Evolutionary conservation across 345 rosid genomes (phyloP), one percentile per base, ranked within the genome.

Genomic region (Erucastrum elatum): DNA sequence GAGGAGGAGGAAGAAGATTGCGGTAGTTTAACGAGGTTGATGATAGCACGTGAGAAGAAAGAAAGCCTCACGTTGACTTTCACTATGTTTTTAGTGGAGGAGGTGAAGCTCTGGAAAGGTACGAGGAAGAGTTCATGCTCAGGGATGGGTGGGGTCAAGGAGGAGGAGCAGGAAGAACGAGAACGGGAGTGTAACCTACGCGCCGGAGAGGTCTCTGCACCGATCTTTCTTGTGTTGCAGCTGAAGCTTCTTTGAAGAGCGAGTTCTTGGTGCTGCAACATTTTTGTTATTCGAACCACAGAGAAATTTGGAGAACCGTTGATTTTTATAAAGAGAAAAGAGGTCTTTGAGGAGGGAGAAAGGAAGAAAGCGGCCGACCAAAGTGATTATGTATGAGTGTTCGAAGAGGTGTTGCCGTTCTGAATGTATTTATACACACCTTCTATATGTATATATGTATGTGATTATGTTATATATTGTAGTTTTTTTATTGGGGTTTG

Each of bases 361-460:
- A 67, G 46, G 66, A 72, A 72, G 49, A 77, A 82, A 86, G 87
- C 69, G 88, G 91, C 87, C 86, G 89, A 87, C 91, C 86, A 59
- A 81, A 61, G 85, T 84, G 87, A 88, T 91, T 88, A 90, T 90
- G 76, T 39, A 39, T 39, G 44, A 67, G 85, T 85, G 94, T 87
- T 82, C 41, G 79, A 72, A 67, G 82, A 80, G 75, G 75, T 80
- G 83, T 81, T 82, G 86, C 62, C 78, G 72, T 79, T 84, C 84
- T 86, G 86, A 39, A 39, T 84, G 84, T 88, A 81, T 75, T 64
- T 82, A 80, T 76, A 75, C 71, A 75, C 64, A 80, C 76, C 66
- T 80, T 70, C 64, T 71, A 10, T 8, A 58, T 64, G 29, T 15
- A 63, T n/a, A 69, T 63, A 49, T 67, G 13, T 59, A 7, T 17